Evolutionary conservation across 1,139 yeast genomes (phyloP).

Genomic region (Pichia sorboxylosa): DNA sequence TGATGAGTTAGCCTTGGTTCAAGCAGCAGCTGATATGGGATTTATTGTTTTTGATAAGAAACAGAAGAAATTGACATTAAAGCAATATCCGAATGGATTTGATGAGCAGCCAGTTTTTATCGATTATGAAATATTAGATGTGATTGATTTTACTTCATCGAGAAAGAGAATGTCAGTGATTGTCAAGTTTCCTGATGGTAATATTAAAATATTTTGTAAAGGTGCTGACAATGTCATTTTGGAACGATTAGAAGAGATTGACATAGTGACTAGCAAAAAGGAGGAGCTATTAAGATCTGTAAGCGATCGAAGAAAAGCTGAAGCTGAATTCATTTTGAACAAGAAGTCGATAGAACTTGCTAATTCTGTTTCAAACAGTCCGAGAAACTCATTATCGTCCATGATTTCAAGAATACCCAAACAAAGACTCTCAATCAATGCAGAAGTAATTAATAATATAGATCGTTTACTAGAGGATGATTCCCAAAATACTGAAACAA

Average conservation of each 20-base stretch:
- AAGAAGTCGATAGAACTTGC: conserved; percentile 22
- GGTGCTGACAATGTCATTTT: conserved; percentile 94
- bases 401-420: conserved; percentile 2
- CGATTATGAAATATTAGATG: conserved; percentile 61
- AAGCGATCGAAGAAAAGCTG: conserved; percentile 56
- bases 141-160: conserved; percentile 74
- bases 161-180: conserved; percentile 94
- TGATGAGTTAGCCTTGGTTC: conserved; percentile 85
- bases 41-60: conserved; percentile 65
- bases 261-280: conserved; percentile 51
- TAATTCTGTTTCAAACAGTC: conserved; percentile 1
- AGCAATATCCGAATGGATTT: conserved; percentile 78
- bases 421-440: not conserved
- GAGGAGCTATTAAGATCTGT: conserved; percentile 51
- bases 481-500: conserved; percentile 49
- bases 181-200: conserved; percentile 67
- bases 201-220: conserved; percentile 72
- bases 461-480: conserved; percentile 30
- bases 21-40: conserved; percentile 92
- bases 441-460: conserved; percentile 7
- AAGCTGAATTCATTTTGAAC: conserved; percentile 67
- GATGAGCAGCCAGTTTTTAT: conserved; percentile 53
- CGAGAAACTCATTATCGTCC: conserved; percentile 5
- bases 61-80: conserved; percentile 46
- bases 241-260: conserved; percentile 52